Evolutionary conservation across 352 stramenopile genomes (phyloP).

Genomic region (Globisporangium mamillatum): DNA sequence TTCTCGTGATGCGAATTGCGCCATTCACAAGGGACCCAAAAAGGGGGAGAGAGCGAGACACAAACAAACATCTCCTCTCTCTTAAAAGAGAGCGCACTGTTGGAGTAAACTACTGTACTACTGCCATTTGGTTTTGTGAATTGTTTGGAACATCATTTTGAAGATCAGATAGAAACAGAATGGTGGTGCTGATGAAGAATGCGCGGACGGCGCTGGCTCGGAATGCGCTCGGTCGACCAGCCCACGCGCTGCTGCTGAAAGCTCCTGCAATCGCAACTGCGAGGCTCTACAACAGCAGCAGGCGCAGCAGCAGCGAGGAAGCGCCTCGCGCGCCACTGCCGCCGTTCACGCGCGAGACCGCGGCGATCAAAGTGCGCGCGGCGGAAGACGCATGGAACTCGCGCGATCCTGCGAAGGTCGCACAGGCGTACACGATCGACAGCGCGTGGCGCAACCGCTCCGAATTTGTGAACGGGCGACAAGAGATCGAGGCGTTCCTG

Average conservation of each 20-base stretch:
- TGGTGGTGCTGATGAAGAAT: neutral
- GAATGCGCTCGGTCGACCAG: neutral
- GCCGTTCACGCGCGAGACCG: constrained; percentile 78
- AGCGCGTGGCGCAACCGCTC: constrained; percentile 85
- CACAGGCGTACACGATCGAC: constrained; percentile 78
- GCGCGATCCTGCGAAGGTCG: constrained; percentile 64
- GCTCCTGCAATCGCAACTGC: neutral
- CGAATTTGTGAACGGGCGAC: constrained; percentile 71
- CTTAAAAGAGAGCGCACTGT: neutral
- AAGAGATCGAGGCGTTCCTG: constrained; percentile 79
- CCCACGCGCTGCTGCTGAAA: neutral
- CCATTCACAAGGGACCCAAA: neutral
- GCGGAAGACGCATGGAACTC: constrained; percentile 91
- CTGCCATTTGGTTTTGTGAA: neutral
- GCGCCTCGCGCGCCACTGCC: constrained; percentile 45
- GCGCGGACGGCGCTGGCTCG: neutral
- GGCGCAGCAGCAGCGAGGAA: neutral
- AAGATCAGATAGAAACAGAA: neutral
- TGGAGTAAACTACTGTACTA: neutral
- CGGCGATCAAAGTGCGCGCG: constrained; percentile 73
- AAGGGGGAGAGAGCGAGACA: too few species aligned
- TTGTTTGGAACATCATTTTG: neutral
- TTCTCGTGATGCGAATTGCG: neutral
- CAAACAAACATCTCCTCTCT: too few species aligned
- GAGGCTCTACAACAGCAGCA: neutral